Evolutionary conservation across 129 eudicot species (phyloP), one percentile per base, ranked within the genome.

Genomic region (Centaurea solstitialis): DNA sequence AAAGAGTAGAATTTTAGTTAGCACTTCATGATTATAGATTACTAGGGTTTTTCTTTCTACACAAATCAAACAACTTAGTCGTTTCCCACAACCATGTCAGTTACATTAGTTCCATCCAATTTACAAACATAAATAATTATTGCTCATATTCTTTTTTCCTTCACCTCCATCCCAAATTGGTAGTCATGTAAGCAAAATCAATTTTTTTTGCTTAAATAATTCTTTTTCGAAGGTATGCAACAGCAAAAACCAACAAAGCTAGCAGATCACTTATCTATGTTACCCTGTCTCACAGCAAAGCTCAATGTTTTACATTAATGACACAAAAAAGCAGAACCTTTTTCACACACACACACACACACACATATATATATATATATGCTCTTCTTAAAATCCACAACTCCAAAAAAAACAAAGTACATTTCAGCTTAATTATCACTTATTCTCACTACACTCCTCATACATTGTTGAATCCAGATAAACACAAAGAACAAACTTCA

Each of bases 381-480:
- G 69, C 57, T 39, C 70, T 75, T 47, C 40, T 26, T 47, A 39
- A 11, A 30, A 81, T n/a, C 50, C 73, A 69, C 30, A n/a, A 23
- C 39, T 45, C 38, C 22, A 75, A 38, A 38, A 75, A 38, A 67
- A 84, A 40, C 0, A 15, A 69, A 66, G 59, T 66, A 38, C 68
- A 84, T 67, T 67, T 68, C 11, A 73, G 62, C 74, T 47, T 13
- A 28, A 70, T 39, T 10, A 35, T 39, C 78, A 40, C 10, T 23
- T 37, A 50, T 38, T 38, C 9, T 4, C 73, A 64, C 84, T 45
- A 62, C 38, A 57, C 75, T 10, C 68, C 0, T 70, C 73, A 75
- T 85, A 81, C 88, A 85, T 81, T 85, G 83, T 85, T n/a, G 35
- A 85, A 75, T 57, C 18, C 53, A 43, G 7, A 67, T 47, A 23